Evolutionary conservation across 2,329 filamentous ascomycete species (phyloP).

Genomic region (Sarocladium kiliense): DNA sequence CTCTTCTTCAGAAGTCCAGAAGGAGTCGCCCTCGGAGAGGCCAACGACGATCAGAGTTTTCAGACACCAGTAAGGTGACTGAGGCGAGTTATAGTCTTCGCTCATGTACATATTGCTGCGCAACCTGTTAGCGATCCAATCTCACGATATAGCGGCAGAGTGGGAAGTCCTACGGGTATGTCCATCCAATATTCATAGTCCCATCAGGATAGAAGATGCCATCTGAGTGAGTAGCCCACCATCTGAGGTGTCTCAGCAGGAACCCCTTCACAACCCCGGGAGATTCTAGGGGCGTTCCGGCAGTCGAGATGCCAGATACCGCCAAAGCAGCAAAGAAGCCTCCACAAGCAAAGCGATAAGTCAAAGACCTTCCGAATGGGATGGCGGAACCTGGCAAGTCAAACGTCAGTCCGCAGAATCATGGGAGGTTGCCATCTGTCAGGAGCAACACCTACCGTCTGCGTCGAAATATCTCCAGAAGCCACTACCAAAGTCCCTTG

Average conservation of each 20-base stretch:
- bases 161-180: slow-evolving; percentile 13
- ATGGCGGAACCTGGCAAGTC: slow-evolving; percentile 37
- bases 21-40: slow-evolving; percentile 29
- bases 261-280: slow-evolving; percentile 41
- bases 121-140: neutral
- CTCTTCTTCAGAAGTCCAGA: slow-evolving; percentile 38
- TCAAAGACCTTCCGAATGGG: slow-evolving; percentile 45
- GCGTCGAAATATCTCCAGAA: slow-evolving; percentile 46
- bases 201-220: slow-evolving; percentile 44
- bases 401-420: neutral
- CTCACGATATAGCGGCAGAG: too few relatives aligned
- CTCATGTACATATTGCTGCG: slow-evolving; percentile 46
- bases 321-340: slow-evolving; percentile 43
- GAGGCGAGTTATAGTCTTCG: slow-evolving; percentile 53
- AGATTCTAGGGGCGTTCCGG: slow-evolving; percentile 26
- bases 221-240: slow-evolving; percentile 37
- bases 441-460: slow-evolving; percentile 26
- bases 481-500: slow-evolving; percentile 28
- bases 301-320: slow-evolving; percentile 34
- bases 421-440: too few relatives aligned
- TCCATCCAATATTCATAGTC: slow-evolving; percentile 40
- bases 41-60: slow-evolving; percentile 42
- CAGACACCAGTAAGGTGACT: slow-evolving; percentile 49
- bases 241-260: slow-evolving; percentile 42
- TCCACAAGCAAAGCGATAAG: slow-evolving; percentile 45